Evolutionary conservation across 805 yeast genomes (phyloP).

Genomic region (Ogataea zsoltii): DNA sequence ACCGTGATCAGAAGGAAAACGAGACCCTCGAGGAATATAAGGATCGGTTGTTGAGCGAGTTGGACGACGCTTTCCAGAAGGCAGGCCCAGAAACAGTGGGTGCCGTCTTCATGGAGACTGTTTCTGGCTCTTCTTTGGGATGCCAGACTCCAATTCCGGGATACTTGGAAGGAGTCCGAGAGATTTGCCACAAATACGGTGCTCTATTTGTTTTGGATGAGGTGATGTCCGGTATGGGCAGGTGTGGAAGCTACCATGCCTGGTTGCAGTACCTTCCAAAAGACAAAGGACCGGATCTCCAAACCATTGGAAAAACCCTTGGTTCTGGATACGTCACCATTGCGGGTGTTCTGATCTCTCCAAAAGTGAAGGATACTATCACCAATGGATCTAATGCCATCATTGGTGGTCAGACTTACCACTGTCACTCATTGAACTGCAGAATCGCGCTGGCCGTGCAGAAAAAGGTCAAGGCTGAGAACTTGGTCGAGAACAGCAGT

Average conservation of each 20-base stretch:
- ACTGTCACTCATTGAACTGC: constrained; percentile 46
- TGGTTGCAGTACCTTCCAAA: constrained; percentile 22
- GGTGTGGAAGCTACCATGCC: constrained; percentile 48
- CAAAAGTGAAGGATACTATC: constrained; percentile 39
- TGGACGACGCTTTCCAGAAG: constrained; percentile 40
- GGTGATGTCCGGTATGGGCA: constrained; percentile 56
- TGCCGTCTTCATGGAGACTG: constrained; percentile 43
- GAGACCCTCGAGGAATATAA: constrained; percentile 41
- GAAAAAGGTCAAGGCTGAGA: constrained; percentile 38
- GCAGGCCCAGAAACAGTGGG: constrained; percentile 44
- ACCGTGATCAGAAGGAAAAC: constrained; percentile 32
- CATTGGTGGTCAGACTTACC: constrained; percentile 49
- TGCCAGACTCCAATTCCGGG: constrained; percentile 44
- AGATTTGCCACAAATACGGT: constrained; percentile 51
- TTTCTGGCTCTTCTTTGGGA: constrained; percentile 46
- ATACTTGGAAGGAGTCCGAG: constrained; percentile 44
- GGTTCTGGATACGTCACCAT: constrained; percentile 50
- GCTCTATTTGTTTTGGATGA: constrained; percentile 49
- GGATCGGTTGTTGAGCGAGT: constrained; percentile 35
- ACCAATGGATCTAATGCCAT: constrained; percentile 39
- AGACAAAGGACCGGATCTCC: constrained; percentile 44
- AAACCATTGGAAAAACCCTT: constrained; percentile 49
- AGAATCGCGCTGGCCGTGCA: constrained; percentile 45
- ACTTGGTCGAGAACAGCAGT: constrained; percentile 41
- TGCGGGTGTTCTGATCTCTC: constrained; percentile 45